Conservation (phyloP, 495 filamentous ascomycete genomes). For the Neurospora sp. region DNA sequence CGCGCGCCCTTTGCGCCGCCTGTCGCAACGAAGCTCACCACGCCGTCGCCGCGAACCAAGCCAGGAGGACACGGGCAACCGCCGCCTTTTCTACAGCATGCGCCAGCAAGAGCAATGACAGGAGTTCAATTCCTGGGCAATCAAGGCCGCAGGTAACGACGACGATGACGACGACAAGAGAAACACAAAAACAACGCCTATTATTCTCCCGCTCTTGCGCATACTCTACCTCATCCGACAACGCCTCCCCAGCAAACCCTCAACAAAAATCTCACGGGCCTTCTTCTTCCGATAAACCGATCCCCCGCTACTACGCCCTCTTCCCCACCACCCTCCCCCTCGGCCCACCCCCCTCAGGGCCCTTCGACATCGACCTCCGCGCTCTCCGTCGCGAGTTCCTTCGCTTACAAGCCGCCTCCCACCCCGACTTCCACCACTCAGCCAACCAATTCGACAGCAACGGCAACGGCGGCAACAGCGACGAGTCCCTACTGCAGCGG, state of each 20-base stretch:
- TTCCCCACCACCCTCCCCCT: slow-evolving; percentile 74
- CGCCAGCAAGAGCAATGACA: neutral
- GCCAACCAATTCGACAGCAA: slow-evolving; percentile 19
- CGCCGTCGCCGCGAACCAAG: neutral
- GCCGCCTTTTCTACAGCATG: neutral
- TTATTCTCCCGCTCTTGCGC: neutral
- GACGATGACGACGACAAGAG: neutral
- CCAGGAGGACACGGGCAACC: neutral
- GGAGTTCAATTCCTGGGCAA: neutral
- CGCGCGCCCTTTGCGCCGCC: slow-evolving; percentile 10
- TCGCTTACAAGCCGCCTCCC: slow-evolving; percentile 62
- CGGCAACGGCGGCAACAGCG: neutral
- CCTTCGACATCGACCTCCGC: slow-evolving; percentile 61
- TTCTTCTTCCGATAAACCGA: neutral
- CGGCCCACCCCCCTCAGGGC: slow-evolving; percentile 68
- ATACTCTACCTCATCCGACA: slow-evolving; percentile 1
- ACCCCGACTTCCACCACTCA: slow-evolving; percentile 67
- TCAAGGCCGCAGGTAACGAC: neutral
- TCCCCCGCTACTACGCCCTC: slow-evolving; percentile 61
- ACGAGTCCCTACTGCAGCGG: neutral
- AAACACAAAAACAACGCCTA: neutral
- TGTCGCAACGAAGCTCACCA: slow-evolving; percentile 11
- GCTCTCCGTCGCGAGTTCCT: slow-evolving; percentile 77
- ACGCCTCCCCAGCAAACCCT: neutral
- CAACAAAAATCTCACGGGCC: neutral